phyloP scores from a whole-genome alignment of 176 grass and related monocot species.

The Rhynchospora tenuis region DNA sequence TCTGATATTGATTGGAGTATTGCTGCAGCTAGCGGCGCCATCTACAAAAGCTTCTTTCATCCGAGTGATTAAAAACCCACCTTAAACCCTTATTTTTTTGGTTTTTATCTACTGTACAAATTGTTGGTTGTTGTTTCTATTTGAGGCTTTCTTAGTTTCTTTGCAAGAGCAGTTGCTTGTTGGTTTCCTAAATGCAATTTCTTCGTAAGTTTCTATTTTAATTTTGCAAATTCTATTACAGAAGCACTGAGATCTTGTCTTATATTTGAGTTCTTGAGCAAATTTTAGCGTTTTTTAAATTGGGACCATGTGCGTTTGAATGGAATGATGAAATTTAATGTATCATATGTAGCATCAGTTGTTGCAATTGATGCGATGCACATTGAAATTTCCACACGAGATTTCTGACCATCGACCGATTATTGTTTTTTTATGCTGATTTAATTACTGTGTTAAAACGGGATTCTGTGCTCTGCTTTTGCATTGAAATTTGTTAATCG shows the following conservation, averaged over 20 bases:
- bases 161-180: neutral
- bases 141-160: neutral
- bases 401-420: slow-evolving; percentile 45
- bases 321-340: slow-evolving; percentile 35
- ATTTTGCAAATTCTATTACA: neutral
- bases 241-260: neutral
- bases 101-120: neutral
- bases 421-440: neutral
- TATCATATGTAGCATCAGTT: slow-evolving; percentile 21
- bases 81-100: neutral
- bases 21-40: neutral
- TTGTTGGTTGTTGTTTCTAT: neutral
- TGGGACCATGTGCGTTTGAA: neutral
- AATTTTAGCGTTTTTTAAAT: neutral
- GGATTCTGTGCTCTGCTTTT: neutral
- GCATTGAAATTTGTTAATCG: neutral
- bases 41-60: neutral
- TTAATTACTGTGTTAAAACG: neutral
- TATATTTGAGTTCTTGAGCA: neutral
- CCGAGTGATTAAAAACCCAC: neutral
- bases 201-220: neutral
- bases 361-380: slow-evolving; percentile 28
- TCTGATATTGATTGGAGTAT: neutral
- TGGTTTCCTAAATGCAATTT: neutral
- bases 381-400: slow-evolving; percentile 54